phyloP scores from a whole-genome alignment of 306 rosid species.

The Pterocarpus macrocarpus region DNA sequence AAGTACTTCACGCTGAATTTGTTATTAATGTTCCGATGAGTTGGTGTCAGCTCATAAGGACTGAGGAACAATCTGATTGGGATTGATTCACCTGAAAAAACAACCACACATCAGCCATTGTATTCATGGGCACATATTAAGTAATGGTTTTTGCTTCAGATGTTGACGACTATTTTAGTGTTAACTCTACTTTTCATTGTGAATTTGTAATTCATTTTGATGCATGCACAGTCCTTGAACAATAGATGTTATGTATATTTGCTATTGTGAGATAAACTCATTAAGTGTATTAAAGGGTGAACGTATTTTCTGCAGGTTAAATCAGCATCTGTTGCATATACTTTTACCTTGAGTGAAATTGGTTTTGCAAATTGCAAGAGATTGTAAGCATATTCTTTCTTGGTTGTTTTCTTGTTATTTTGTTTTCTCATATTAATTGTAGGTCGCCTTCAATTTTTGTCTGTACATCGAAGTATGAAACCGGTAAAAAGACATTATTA shows the following conservation, averaged over 20 bases:
- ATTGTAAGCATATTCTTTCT: conserved; percentile 20
- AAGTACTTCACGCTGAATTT: conserved; percentile 97
- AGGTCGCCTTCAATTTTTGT: neutral
- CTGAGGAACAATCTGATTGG: conserved; percentile 97
- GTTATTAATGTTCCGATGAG: conserved; percentile 93
- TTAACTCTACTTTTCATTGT: conserved; percentile 1
- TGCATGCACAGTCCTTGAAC: neutral
- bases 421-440: neutral
- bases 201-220: conserved; percentile 10
- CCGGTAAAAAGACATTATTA: neutral
- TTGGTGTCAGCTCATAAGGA: conserved; percentile 97
- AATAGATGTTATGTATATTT: neutral
- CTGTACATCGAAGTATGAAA: neutral
- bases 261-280: conserved; percentile 9
- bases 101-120: conserved; percentile 30
- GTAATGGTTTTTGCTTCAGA: neutral
- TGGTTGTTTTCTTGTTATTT: neutral
- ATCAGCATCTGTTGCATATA: conserved; percentile 25
- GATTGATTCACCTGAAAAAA: conserved; percentile 91
- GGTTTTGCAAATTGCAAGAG: neutral
- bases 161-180: neutral
- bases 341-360: neutral
- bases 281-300: neutral
- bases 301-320: neutral
- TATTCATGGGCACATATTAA: neutral